Conservation (phyloP, 2,329 filamentous ascomycete genomes). For the Cladosporium sp. region DNA sequence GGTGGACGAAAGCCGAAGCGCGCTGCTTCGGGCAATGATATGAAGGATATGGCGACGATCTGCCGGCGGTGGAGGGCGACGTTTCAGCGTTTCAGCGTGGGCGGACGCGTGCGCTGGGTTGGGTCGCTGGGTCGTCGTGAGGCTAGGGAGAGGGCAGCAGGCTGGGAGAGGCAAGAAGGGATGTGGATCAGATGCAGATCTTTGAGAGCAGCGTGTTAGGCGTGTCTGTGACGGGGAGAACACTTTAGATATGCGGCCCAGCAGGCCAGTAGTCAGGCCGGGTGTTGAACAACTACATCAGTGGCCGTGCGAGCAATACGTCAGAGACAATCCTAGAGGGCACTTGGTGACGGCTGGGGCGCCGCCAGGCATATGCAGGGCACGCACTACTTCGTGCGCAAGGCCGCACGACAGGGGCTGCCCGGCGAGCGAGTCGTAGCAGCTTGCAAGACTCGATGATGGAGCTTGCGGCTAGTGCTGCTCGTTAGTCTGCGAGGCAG, state of each 20-base stretch:
- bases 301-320: not conserved
- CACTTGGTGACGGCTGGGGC: conserved; percentile 8
- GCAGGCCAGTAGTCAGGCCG: conserved; percentile 8
- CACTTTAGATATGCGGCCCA: conserved; percentile 8
- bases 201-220: not conserved
- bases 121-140: not conserved
- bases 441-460: not conserved
- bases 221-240: conserved; percentile 7
- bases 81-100: conserved; percentile 7
- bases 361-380: conserved; percentile 9
- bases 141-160: not conserved
- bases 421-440: not conserved
- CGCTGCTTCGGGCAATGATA: conserved; percentile 17
- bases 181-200: conserved; percentile 17
- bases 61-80: not conserved
- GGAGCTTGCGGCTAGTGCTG: not conserved
- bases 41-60: conserved; percentile 12
- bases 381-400: conserved; percentile 1
- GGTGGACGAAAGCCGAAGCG: conserved; percentile 14
- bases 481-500: not conserved
- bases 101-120: not conserved
- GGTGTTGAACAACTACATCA: conserved; percentile 12
- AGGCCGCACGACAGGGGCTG: conserved; percentile 8
- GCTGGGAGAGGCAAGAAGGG: conserved; percentile 16
- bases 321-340: conserved; percentile 1